Conservation (phyloP, 331 rosid species). For the Acacia concinna region DNA sequence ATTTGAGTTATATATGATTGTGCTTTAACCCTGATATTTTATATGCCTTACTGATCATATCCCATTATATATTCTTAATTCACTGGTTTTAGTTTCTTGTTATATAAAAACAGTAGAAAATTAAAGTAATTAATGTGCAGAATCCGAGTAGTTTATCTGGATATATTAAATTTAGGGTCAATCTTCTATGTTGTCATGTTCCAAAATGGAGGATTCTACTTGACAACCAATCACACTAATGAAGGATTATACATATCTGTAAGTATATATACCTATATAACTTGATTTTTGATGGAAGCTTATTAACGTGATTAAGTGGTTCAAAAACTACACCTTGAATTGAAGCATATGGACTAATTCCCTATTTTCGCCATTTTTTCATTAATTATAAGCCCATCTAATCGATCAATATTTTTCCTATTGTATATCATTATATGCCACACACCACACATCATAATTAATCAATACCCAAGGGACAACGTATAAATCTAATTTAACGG, state of each 20-base stretch:
- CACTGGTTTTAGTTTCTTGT: background rate
- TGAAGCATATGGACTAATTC: background rate
- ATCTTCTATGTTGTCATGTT: background rate
- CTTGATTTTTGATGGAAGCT: background rate
- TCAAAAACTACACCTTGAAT: background rate
- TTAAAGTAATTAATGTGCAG: background rate
- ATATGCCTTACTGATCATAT: background rate
- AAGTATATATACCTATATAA: background rate
- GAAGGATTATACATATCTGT: constrained; percentile 21
- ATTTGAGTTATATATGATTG: background rate
- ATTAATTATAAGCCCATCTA: background rate
- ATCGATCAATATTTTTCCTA: background rate
- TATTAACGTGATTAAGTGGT: background rate
- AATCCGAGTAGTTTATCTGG: background rate
- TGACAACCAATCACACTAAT: constrained; percentile 29
- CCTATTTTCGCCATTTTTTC: background rate
- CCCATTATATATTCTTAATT: background rate
- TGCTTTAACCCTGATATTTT: background rate
- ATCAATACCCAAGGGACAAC: background rate
- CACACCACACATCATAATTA: background rate
- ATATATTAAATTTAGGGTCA: background rate
- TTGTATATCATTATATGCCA: background rate
- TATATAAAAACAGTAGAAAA: background rate
- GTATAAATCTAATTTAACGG: background rate
- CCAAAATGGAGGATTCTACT: constrained; percentile 26